Base-by-base conservation (phyloP, 345 rosid genomes). In the Brassica cretica region DNA sequence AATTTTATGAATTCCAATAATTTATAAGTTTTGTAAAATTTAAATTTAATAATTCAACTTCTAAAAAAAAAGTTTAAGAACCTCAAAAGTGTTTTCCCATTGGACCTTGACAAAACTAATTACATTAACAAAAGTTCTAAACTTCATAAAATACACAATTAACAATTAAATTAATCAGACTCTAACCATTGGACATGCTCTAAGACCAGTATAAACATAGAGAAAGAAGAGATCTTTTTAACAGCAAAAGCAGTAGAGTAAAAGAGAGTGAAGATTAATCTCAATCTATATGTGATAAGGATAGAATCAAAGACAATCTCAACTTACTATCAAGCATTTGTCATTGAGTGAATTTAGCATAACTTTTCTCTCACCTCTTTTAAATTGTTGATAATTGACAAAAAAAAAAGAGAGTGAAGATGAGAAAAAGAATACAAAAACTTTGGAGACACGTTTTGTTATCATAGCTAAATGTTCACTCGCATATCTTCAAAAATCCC, bases 191-290 rank as follows among this genome's bases (percentile, higher is more conserved):
- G 24, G 24, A 21, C 24, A 21, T 21, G 24, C 24, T 21, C 24
- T 21, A 21, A 21, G 24, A 21, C 24, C 24, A 21, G 24, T 21
- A 21, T 66, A 46, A 33, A 56, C 44, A 21, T 1, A 70, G 8
- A 0, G 32, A 8, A 35, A 63, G 7, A 41, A 32, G 18, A 55
- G 1, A 86, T 86, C 84, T 83, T 78, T 70, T 66, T 88, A 14
- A 81, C 75, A 60, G 87, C 90, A 59, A 73, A 75, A 49, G 82
- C 86, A 32, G 77, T 84, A 0, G 83, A 53, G 25, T 53, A 8
- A 46, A 70, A 76, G 70, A 84, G 64, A 58, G 82, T 73, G 35
- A 19, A 60, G 27, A 73, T 44, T 4, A 44, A 21, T 21, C 24
- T 21, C 24, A 21, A 21, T 21, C 24, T 21, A 21, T 21, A 21